phyloP scores from a whole-genome alignment of 2,329 filamentous ascomycete genomes.

The Penicillium freii region DNA sequence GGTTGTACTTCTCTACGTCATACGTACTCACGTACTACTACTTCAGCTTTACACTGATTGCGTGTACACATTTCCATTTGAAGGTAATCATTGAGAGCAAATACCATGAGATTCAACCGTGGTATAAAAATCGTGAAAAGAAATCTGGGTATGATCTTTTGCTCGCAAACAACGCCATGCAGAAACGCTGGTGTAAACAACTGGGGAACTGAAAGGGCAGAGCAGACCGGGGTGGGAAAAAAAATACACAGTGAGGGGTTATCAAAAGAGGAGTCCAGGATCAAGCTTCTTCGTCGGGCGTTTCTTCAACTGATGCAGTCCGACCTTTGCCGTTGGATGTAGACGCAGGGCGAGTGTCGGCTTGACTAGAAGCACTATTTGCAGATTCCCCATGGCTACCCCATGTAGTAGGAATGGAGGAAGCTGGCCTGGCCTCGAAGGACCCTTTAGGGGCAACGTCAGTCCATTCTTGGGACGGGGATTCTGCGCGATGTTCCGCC shows the following conservation, averaged over 20 bases:
- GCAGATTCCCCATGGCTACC: conserved; percentile 5
- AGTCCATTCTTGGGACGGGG: conserved; percentile 34
- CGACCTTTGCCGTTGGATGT: conserved; percentile 36
- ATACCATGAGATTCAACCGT: conserved; percentile 8
- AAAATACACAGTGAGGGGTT: conserved; percentile 3
- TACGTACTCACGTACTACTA: not conserved
- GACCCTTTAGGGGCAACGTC: conserved; percentile 22
- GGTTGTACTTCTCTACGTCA: not conserved
- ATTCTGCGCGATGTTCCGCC: conserved; percentile 18
- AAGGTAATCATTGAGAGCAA: not conserved
- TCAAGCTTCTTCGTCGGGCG: conserved; percentile 29
- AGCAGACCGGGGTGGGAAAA: not conserved
- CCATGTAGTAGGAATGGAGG: conserved; percentile 16
- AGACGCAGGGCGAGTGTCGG: conserved; percentile 20
- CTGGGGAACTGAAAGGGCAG: not conserved
- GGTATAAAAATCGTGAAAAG: conserved; percentile 12
- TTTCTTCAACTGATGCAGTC: conserved; percentile 38
- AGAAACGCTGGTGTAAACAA: conserved; percentile 19
- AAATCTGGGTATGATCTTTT: conserved; percentile 29
- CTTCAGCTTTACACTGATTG: not conserved
- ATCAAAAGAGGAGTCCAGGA: not conserved
- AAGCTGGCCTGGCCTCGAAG: conserved; percentile 16
- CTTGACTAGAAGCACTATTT: not conserved
- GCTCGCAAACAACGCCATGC: conserved; percentile 28
- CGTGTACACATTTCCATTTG: conserved; percentile 2